These are phyloP conservation scores for Kewa caespitosa DNA, from an alignment of 179 eudicot species.

Conservation along the genomic window DNA sequence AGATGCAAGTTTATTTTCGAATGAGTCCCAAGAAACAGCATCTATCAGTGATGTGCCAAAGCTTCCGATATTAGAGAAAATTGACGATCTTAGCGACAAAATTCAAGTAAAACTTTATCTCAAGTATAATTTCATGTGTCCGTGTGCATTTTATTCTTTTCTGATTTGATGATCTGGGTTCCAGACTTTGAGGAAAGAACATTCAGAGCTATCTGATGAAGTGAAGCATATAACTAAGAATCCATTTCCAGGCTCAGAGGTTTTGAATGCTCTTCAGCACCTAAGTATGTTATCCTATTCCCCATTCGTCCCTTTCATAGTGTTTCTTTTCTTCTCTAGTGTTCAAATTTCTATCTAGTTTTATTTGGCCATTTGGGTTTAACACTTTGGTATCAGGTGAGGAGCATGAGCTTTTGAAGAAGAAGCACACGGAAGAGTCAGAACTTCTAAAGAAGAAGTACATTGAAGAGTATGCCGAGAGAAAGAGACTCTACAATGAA, in stretches of 20 bases:
- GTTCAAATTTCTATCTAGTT: background rate
- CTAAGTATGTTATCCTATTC: constrained; percentile 49
- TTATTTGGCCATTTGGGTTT: background rate
- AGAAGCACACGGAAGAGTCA: constrained; percentile 55
- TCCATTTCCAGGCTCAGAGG: constrained; percentile 64
- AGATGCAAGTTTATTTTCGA: constrained; percentile 39
- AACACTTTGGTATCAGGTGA: constrained; percentile 41
- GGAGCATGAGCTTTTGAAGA: constrained; percentile 67
- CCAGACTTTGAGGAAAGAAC: constrained; percentile 75
- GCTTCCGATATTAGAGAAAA: constrained; percentile 66
- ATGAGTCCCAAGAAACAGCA: constrained; percentile 34
- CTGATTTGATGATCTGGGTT: constrained; percentile 16
- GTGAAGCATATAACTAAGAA: constrained; percentile 60
- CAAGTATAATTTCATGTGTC: too few relatives aligned
- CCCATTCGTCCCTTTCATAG: background rate
- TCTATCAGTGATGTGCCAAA: constrained; percentile 55
- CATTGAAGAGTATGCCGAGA: constrained; percentile 60
- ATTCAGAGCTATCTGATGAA: constrained; percentile 48
- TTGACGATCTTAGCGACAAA: constrained; percentile 49
- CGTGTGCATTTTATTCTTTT: background rate
- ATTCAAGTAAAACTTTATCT: constrained; percentile 42
- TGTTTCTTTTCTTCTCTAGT: background rate
- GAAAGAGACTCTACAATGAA: constrained; percentile 90
- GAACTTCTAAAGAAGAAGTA: constrained; percentile 64
- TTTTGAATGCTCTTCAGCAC: constrained; percentile 58